phyloP scores from a whole-genome alignment of 2,329 filamentous ascomycete species.

The Aspergillus sp. region DNA sequence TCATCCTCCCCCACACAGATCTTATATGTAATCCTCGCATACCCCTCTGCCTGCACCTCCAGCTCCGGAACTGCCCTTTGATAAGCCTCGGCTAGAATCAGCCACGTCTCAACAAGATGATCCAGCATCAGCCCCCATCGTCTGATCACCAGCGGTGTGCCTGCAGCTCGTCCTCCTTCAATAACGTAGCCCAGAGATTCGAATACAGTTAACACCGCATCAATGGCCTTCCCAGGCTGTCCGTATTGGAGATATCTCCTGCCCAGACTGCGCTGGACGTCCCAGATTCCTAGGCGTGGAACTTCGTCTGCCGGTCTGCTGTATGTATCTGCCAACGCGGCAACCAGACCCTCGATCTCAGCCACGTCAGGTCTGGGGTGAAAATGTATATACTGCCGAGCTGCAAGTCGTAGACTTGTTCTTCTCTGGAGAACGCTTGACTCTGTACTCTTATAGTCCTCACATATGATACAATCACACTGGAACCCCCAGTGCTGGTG shows the following conservation, averaged over 20 bases:
- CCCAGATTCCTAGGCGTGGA: conserved; percentile 17
- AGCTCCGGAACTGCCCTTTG: conserved; percentile 10
- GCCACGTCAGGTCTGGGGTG: background rate
- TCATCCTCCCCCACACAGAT: conserved; percentile 31
- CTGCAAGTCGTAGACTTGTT: conserved; percentile 3
- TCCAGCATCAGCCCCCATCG: conserved; percentile 27
- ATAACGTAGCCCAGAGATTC: conserved; percentile 21
- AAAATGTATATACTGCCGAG: conserved; percentile 1
- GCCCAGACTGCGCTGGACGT: conserved; percentile 12
- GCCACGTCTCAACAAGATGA: conserved; percentile 21
- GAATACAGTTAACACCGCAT: conserved; percentile 16
- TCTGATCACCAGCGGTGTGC: conserved; percentile 8
- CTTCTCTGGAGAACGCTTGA: conserved; percentile 8
- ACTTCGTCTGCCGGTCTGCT: conserved; percentile 14
- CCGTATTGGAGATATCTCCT: conserved; percentile 1
- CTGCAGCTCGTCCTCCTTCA: conserved; percentile 9
- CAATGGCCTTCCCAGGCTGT: conserved; percentile 8
- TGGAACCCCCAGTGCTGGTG: conserved; percentile 20
- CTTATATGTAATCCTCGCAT: conserved; percentile 27
- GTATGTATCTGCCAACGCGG: conserved; percentile 17
- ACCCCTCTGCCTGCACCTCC: conserved; percentile 18
- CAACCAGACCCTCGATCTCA: conserved; percentile 10
- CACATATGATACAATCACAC: conserved; percentile 18
- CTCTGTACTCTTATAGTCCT: conserved; percentile 7
- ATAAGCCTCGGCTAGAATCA: conserved; percentile 22